A percentile compares a stretch with the other conserved stretches of the same genome.
phyloP scores from a whole-genome alignment of 2,329 filamentous ascomycete species.

The Epichloe elymi region DNA sequence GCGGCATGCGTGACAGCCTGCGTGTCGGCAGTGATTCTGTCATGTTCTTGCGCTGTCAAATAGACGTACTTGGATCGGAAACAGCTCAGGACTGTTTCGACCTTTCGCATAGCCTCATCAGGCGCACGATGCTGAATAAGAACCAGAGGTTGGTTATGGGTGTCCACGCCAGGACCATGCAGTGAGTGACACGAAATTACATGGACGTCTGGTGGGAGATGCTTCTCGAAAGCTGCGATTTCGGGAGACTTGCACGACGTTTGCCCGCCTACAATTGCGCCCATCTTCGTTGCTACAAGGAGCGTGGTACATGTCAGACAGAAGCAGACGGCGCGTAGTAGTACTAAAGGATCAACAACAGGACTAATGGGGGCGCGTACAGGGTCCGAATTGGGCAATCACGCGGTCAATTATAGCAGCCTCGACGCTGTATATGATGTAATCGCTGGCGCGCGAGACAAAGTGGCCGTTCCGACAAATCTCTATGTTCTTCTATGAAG shows the following conservation, averaged over 20 bases:
- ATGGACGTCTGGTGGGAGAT: conserved; percentile 77
- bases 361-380: conserved; percentile 35
- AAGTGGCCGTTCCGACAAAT: conserved; percentile 90
- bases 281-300: conserved; percentile 71
- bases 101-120: conserved; percentile 59
- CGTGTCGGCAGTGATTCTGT: conserved; percentile 95
- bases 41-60: conserved; percentile 76
- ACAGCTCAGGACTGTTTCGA: conserved; percentile 70
- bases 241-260: conserved; percentile 98
- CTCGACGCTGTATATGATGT: conserved; percentile 97
- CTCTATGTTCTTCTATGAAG: conserved; percentile 56
- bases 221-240: conserved; percentile 80
- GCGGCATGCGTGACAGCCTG: conserved; percentile 96
- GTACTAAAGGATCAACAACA: not conserved
- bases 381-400: conserved; percentile 81
- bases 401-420: conserved; percentile 80
- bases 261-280: conserved; percentile 91
- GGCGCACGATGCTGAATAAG: conserved; percentile 87
- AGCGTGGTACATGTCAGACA: conserved; percentile 4
- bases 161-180: conserved; percentile 82
- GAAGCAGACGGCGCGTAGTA: not conserved
- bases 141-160: conserved; percentile 80
- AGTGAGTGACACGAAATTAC: conserved; percentile 95
- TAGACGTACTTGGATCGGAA: conserved; percentile 78
- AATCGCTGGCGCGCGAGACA: conserved; percentile 93